Conservation (phyloP, 164 flowering plant species). For the Chloranthus sessilifolius region DNA sequence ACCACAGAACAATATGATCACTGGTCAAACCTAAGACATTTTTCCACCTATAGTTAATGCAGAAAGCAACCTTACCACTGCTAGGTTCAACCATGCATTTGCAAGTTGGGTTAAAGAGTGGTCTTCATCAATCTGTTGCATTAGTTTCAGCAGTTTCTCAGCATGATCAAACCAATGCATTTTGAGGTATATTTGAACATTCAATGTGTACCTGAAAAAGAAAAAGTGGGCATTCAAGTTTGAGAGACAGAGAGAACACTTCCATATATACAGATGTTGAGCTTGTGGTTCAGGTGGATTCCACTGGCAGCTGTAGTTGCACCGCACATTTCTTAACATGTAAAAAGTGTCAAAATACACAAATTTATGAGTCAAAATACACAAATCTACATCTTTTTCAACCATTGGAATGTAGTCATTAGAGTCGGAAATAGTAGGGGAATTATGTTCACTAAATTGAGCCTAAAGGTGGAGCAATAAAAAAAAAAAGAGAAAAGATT, state of each 20-base stretch:
- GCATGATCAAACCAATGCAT: conserved; percentile 94
- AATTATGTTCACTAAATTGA: no score
- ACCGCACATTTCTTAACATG: no score
- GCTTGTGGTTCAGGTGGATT: no score
- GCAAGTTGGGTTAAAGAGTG: conserved; percentile 98
- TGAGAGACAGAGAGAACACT: neutral
- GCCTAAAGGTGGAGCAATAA: no score
- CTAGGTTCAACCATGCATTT: conserved; percentile 89
- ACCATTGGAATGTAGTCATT: no score
- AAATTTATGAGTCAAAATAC: no score
- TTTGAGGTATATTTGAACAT: conserved; percentile 89
- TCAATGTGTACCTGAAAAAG: conserved; percentile 81
- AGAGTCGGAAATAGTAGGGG: no score
- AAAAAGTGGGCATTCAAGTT: conserved; percentile 10
- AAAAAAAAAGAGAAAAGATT: no score
- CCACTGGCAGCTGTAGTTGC: no score
- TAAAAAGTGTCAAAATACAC: no score
- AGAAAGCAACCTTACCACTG: conserved; percentile 51
- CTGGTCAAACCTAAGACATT: neutral
- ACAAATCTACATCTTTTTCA: no score
- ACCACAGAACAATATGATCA: conserved; percentile 1
- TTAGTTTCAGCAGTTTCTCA: conserved; percentile 82
- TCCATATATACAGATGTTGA: no score
- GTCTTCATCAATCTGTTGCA: conserved; percentile 98
- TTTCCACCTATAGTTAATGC: neutral